These are phyloP conservation scores for Panellus pusillus DNA, from an alignment of 768 basidiomycete species.

Conservation along the genomic window DNA sequence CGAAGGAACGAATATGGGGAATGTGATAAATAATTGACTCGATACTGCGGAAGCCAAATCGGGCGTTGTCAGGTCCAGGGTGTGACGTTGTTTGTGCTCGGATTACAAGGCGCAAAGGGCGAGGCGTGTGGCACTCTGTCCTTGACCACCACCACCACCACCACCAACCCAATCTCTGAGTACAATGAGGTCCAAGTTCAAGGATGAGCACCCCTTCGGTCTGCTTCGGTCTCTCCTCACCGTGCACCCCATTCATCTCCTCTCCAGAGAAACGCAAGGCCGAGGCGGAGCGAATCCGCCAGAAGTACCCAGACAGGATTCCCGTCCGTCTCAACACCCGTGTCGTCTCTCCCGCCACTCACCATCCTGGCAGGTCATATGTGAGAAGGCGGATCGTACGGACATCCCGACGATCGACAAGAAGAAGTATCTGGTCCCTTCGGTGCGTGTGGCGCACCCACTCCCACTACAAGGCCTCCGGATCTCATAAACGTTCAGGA, in stretches of 20 bases:
- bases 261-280: constrained; percentile 95
- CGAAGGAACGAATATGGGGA: too few relatives aligned
- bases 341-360: constrained; percentile 4
- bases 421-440: constrained; percentile 99
- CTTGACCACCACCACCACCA: constrained; percentile 26
- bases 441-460: constrained; percentile 52
- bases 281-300: constrained; percentile 95
- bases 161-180: constrained; percentile 24
- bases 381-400: constrained; percentile 97
- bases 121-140: constrained; percentile 6
- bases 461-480: not conserved
- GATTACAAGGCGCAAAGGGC: not conserved
- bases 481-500: constrained; percentile 52
- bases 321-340: constrained; percentile 61
- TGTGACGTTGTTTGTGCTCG: too few relatives aligned
- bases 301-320: constrained; percentile 98
- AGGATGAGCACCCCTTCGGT: constrained; percentile 99
- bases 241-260: constrained; percentile 32
- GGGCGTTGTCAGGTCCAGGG: constrained; percentile 5
- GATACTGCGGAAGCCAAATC: too few relatives aligned
- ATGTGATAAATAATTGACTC: too few relatives aligned
- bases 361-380: constrained; percentile 76
- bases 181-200: constrained; percentile 91
- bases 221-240: constrained; percentile 33
- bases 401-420: constrained; percentile 99